Evolutionary conservation across 1,284 basidiomycete species (phyloP).

Genomic region (Malassezia sympodialis): DNA sequence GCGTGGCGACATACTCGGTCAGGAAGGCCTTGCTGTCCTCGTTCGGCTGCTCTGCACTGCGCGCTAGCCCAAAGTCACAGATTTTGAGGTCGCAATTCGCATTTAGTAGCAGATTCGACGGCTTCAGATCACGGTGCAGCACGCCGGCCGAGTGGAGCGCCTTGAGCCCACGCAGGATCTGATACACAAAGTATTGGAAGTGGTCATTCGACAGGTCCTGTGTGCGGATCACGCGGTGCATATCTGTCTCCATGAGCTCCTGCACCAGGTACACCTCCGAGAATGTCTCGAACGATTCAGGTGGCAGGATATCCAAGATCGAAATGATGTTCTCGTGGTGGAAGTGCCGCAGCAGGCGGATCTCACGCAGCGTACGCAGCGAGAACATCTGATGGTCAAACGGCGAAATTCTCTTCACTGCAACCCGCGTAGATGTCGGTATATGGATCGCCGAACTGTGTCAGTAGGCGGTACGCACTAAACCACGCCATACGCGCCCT

Average conservation of each 20-base stretch:
- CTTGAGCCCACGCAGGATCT: conserved; percentile 51
- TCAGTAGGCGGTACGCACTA: conserved; percentile 23
- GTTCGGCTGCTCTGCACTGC: conserved; percentile 42
- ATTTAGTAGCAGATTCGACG: conserved; percentile 41
- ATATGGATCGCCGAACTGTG: conserved; percentile 47
- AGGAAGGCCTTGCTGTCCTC: conserved; percentile 44
- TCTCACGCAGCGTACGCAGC: conserved; percentile 45
- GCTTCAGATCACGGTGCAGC: conserved; percentile 45
- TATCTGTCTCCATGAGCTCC: conserved; percentile 48
- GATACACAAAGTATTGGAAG: conserved; percentile 89
- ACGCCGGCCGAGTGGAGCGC: conserved; percentile 46
- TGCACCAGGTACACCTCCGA: conserved; percentile 78
- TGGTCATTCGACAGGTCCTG: conserved; percentile 59
- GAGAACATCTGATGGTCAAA: conserved; percentile 48
- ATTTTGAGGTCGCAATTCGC: conserved; percentile 47
- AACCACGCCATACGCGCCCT: conserved; percentile 51
- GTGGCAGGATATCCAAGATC: conserved; percentile 36
- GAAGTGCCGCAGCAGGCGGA: conserved; percentile 45
- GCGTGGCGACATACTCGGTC: conserved; percentile 48
- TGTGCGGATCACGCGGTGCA: conserved; percentile 47
- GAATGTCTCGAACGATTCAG: conserved; percentile 65
- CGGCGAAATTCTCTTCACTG: conserved; percentile 49
- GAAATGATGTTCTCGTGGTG: conserved; percentile 45
- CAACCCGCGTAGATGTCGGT: conserved; percentile 44
- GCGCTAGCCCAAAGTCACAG: conserved; percentile 48